Evolutionary conservation across 2,329 filamentous ascomycete genomes (phyloP).

Genomic region (Bertia moriformis): DNA sequence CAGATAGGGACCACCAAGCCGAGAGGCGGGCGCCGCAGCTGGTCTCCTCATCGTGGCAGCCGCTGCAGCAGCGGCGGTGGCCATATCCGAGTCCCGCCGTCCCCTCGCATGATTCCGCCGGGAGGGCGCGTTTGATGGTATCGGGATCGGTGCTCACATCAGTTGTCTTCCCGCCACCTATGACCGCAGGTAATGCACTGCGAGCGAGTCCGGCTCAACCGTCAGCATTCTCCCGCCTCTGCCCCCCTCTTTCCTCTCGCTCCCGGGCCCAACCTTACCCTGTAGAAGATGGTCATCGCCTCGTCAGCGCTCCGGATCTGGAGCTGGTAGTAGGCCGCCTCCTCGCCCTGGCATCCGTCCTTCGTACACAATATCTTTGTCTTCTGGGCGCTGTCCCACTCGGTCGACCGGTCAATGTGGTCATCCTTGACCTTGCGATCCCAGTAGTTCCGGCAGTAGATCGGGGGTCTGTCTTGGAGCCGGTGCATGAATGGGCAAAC

Average conservation of each 20-base stretch:
- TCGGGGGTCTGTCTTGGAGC: slow-evolving; percentile 54
- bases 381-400: slow-evolving; percentile 86
- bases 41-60: too few species aligned
- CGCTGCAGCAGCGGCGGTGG: too few species aligned
- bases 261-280: slow-evolving; percentile 32
- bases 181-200: slow-evolving; percentile 55
- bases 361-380: slow-evolving; percentile 68
- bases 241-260: not conserved
- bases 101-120: too few species aligned
- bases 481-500: slow-evolving; percentile 87
- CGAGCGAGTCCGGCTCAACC: slow-evolving; percentile 8
- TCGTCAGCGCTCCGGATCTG: slow-evolving; percentile 97
- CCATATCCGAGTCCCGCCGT: too few species aligned
- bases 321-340: slow-evolving; percentile 89
- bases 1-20: too few species aligned
- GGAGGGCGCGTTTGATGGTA: too few species aligned
- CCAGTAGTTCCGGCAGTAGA: slow-evolving; percentile 73
- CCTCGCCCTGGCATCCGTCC: slow-evolving; percentile 63
- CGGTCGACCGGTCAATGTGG: slow-evolving; percentile 74
- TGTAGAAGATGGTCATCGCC: slow-evolving; percentile 94
- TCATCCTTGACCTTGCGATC: slow-evolving; percentile 77
- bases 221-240: too few species aligned
- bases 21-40: too few species aligned
- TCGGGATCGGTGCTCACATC: slow-evolving; percentile 9
- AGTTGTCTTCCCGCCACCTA: slow-evolving; percentile 53